A percentile compares a stretch with the other conserved stretches of the same genome.
Evolutionary conservation across 75 land plant genomes (phyloP).

Genomic region (Sequoiadendron giganteum): DNA sequence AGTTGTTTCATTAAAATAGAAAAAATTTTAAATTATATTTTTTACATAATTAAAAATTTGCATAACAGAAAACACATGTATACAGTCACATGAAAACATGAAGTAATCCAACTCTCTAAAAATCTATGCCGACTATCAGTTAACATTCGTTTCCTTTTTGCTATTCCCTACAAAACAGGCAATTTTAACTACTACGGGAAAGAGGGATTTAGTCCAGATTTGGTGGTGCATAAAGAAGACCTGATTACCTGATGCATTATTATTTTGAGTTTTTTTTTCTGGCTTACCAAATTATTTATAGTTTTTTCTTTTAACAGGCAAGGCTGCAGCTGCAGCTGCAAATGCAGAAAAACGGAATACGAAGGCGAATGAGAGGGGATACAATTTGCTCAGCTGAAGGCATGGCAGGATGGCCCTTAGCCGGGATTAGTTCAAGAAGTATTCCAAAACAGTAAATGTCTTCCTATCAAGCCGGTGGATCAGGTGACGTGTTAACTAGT

Average conservation of each 20-base stretch:
- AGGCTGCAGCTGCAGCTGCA: conserved; percentile 51
- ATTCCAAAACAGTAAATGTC: conserved; percentile 76
- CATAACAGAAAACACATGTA: no score
- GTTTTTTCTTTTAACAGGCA: conserved; percentile 32
- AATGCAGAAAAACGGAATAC: conserved; percentile 52
- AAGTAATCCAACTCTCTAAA: no score
- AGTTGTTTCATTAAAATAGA: no score
- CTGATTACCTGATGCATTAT: background rate
- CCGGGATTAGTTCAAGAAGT: conserved; percentile 74
- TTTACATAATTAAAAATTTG: no score
- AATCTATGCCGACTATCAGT: no score
- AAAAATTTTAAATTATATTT: no score
- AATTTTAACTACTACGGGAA: no score
- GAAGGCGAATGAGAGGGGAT: conserved; percentile 47
- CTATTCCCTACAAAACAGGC: no score
- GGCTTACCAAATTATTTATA: background rate
- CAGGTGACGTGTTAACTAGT: conserved; percentile 75
- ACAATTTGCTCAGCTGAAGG: conserved; percentile 90
- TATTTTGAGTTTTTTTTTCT: background rate
- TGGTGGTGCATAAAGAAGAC: no score
- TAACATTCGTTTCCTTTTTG: no score
- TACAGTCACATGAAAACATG: no score
- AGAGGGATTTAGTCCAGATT: no score
- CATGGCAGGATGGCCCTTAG: conserved; percentile 86
- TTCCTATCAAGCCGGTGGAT: conserved; percentile 75